Conservation (phyloP, 768 basidiomycete species). For the Tremella mesenterica region DNA sequence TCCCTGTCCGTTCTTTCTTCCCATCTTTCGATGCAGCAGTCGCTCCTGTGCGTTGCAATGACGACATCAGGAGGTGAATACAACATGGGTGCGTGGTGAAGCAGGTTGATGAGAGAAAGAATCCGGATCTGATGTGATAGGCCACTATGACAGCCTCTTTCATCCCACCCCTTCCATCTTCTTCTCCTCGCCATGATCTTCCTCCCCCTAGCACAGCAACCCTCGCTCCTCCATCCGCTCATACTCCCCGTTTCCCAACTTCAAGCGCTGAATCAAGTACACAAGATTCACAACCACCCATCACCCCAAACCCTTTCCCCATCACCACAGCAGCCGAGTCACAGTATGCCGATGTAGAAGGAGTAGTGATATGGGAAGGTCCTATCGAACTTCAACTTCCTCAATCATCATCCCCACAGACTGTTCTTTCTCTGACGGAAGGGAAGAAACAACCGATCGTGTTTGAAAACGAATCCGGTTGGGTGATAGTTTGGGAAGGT, state of each 20-base stretch:
- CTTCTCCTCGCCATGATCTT: not conserved
- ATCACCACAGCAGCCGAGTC: conserved; percentile 62
- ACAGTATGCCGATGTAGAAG: conserved; percentile 69
- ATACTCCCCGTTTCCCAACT: conserved; percentile 5
- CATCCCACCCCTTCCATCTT: conserved; percentile 32
- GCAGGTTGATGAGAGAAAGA: not conserved
- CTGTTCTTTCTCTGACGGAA: conserved; percentile 42
- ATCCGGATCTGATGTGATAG: conserved; percentile 44
- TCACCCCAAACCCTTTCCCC: conserved; percentile 77
- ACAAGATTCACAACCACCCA: conserved; percentile 49
- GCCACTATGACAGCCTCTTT: conserved; percentile 74
- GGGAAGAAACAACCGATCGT: conserved; percentile 56
- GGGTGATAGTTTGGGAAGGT: conserved; percentile 74
- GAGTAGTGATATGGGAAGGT: conserved; percentile 55
- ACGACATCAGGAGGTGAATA: not conserved
- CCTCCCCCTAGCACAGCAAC: not conserved
- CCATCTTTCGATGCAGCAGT: conserved; percentile 15
- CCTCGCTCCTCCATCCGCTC: conserved; percentile 1
- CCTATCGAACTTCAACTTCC: conserved; percentile 9
- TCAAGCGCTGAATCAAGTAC: conserved; percentile 48
- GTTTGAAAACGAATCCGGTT: conserved; percentile 58
- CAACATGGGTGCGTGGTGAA: not conserved
- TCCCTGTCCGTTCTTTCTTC: not conserved
- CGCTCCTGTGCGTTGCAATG: not conserved
- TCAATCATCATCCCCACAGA: not conserved